Conservation (phyloP, 768 basidiomycete genomes). For the Leccinum imitatum region DNA sequence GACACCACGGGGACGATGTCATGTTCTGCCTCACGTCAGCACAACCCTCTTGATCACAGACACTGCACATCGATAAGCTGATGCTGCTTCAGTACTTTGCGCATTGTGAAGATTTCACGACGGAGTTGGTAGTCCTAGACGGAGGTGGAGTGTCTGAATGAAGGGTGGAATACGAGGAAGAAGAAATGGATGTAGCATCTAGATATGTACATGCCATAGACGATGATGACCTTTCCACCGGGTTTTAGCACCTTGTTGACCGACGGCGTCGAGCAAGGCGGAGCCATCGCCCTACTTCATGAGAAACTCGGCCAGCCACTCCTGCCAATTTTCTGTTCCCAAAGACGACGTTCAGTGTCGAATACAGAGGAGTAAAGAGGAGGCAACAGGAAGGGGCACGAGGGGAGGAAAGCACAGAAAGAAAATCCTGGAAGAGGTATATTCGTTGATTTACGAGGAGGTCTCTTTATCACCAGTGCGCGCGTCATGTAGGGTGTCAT, state of each 20-base stretch:
- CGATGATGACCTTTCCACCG: conserved; percentile 60
- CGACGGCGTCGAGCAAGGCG: no score
- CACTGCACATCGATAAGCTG: conserved; percentile 63
- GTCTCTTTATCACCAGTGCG: no score
- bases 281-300: no score
- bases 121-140: conserved; percentile 27
- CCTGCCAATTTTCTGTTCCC: no score
- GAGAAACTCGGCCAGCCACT: no score
- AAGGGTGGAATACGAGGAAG: background rate
- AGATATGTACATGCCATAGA: conserved; percentile 58
- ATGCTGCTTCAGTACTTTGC: conserved; percentile 62
- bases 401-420: no score
- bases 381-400: no score
- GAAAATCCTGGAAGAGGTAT: no score
- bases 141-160: conserved; percentile 8
- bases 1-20: conserved; percentile 70
- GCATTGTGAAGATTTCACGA: conserved; percentile 68
- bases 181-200: background rate
- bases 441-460: no score
- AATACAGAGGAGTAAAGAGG: no score
- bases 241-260: conserved; percentile 29
- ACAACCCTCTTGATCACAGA: conserved; percentile 3
- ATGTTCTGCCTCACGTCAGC: conserved; percentile 42
- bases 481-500: no score
- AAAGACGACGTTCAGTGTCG: no score